Base-by-base conservation (phyloP, 164 flowering plant genomes). In the Aristolochia contorta region DNA sequence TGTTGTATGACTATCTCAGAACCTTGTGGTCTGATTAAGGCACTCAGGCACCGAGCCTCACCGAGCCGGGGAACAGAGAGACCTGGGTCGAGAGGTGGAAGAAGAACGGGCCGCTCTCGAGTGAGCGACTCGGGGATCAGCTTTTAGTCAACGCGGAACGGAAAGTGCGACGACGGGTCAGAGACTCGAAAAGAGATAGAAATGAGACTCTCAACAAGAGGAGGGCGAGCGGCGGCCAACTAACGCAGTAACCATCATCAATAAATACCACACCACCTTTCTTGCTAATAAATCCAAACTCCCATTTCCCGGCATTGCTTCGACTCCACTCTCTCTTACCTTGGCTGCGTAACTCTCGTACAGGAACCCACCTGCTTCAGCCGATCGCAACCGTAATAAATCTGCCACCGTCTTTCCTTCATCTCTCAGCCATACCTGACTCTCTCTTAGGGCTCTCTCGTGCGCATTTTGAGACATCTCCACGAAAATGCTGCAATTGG, bases 401-500 rank as follows among this genome's bases (percentile, higher is more conserved):
- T 49, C 53, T 20, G 2, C 10, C 22, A 18, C 53, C 22, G 19
- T 20, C n/a, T 49, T 49, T 20, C 53, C 43, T 37, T 37, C 43
- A 37, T 37, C 7, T 37, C 7, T 37, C 43, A 37, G 12, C 43
- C 12, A 37, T 37, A 37, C 7, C 43, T 25, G 27, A 12, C 24
- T 56, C 20, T 32, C n/a, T 56, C 22, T 56, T 56, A 14, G 18
- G 16, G 18, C 30, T 55, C 22, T 6, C 3, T 56, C 32, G 15
- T 4, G 45, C 9, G 24, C 20, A 24, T 56, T 56, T 16, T 56
- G 43, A 20, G 21, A 23, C 12, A 21, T 58, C 14, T 56, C 41
- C 14, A 7, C 16, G 55, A 82, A 78, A 56, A 61, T 78, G 76
- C 77, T 77, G 69, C 70, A 64, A 23, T 43, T 70, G 25, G 60